phyloP scores from a whole-genome alignment of 2,329 filamentous ascomycete species.

The Alternaria metachromatica region DNA sequence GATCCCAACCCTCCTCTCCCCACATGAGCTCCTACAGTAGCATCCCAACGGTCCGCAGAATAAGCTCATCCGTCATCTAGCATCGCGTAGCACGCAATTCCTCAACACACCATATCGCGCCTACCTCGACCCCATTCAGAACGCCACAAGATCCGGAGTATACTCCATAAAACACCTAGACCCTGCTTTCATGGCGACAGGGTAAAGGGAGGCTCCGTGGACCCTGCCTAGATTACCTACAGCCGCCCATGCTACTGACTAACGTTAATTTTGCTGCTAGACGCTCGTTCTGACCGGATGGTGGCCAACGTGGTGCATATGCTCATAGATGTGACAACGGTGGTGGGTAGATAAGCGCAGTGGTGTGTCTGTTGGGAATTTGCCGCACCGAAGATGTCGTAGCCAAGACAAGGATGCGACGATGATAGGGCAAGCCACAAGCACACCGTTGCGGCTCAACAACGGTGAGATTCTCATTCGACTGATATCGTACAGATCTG shows the following conservation, averaged over 20 bases:
- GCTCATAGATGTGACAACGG: not conserved
- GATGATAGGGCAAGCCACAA: slow-evolving; percentile 6
- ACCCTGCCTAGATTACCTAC: slow-evolving; percentile 6
- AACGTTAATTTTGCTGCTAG: not conserved
- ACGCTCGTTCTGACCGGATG: not conserved
- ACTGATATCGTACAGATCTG: slow-evolving; percentile 1
- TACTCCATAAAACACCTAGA: slow-evolving; percentile 3
- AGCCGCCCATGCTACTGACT: slow-evolving; percentile 1
- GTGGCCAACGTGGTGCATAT: slow-evolving; percentile 3
- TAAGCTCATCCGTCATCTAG: slow-evolving; percentile 17
- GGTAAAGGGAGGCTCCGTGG: not conserved
- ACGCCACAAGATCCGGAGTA: slow-evolving; percentile 5
- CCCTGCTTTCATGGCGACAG: not conserved
- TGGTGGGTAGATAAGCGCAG: slow-evolving; percentile 7
- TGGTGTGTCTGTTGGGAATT: slow-evolving; percentile 19
- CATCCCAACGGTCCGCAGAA: slow-evolving; percentile 18
- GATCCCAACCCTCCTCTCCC: slow-evolving; percentile 3
- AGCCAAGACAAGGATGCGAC: slow-evolving; percentile 1
- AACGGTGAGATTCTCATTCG: slow-evolving; percentile 12
- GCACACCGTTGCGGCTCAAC: slow-evolving; percentile 16
- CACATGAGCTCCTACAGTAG: slow-evolving; percentile 4
- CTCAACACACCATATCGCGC: slow-evolving; percentile 10
- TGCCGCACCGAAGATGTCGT: slow-evolving; percentile 12
- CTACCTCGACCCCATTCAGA: not conserved
- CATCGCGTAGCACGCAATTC: slow-evolving; percentile 10